A percentile compares a stretch with the other conserved stretches of the same genome.
phyloP scores from a whole-genome alignment of 73 alveolate genomes.

The Stentor coeruleus region DNA sequence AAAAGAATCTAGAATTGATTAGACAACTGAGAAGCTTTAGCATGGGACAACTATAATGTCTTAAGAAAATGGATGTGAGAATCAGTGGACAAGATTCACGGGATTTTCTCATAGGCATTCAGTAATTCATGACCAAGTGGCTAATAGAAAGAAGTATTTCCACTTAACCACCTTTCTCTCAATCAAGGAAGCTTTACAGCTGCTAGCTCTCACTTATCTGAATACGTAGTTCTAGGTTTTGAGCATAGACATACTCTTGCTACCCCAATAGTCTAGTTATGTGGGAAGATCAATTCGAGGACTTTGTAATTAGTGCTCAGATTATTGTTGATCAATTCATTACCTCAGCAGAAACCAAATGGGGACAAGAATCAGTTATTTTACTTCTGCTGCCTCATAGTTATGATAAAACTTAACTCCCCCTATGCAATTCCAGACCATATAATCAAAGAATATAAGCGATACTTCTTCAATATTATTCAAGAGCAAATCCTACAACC shows the following conservation, averaged over 20 bases:
- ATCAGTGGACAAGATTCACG: slow-evolving; percentile 95
- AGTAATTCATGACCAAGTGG: slow-evolving; percentile 56
- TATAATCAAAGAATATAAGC: neutral
- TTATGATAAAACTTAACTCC: slow-evolving; percentile 90
- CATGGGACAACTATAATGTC: too few relatives aligned
- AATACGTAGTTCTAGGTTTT: slow-evolving; percentile 63
- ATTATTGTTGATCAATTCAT: slow-evolving; percentile 76
- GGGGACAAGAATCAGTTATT: slow-evolving; percentile 82
- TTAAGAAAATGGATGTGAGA: slow-evolving; percentile 65
- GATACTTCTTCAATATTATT: slow-evolving; percentile 6
- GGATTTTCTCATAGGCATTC: slow-evolving; percentile 94
- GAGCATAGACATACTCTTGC: slow-evolving; percentile 67
- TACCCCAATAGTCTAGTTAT: slow-evolving; percentile 71
- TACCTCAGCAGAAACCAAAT: slow-evolving; percentile 86
- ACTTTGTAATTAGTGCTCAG: slow-evolving; percentile 82
- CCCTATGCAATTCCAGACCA: slow-evolving; percentile 44
- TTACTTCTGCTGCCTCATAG: slow-evolving; percentile 91
- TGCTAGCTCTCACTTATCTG: slow-evolving; percentile 61
- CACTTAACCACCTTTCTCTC: slow-evolving; percentile 24
- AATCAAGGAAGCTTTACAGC: slow-evolving; percentile 53
- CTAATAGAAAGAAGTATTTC: slow-evolving; percentile 54
- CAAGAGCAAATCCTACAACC: slow-evolving; percentile 79
- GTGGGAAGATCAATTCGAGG: slow-evolving; percentile 90
- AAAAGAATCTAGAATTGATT: too few relatives aligned
- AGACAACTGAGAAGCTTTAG: too few relatives aligned